Percentiles rank a stretch among this genome's conserved stretches.
Conservation (phyloP, 2,329 filamentous ascomycete genomes). For the Aureobasidium zeae region DNA sequence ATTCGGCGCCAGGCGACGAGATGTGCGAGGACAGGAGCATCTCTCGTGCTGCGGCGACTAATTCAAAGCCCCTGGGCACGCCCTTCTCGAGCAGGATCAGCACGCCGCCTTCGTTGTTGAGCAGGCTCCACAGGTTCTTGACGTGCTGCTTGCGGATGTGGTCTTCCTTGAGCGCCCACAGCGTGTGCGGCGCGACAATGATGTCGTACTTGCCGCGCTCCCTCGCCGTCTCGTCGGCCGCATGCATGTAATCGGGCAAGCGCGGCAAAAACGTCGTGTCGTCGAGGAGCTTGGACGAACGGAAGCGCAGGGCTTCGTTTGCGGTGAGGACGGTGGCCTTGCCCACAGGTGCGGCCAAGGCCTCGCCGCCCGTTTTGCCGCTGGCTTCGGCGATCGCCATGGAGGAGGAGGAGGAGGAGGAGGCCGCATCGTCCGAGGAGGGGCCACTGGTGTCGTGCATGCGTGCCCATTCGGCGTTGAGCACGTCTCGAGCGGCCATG, state of each 20-base stretch:
- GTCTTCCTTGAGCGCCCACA: slow-evolving; percentile 67
- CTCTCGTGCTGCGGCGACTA: slow-evolving; percentile 73
- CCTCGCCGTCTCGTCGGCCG: slow-evolving; percentile 39
- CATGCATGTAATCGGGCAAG: slow-evolving; percentile 75
- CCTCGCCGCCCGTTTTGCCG: slow-evolving; percentile 31
- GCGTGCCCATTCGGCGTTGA: slow-evolving; percentile 71
- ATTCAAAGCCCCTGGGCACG: slow-evolving; percentile 83
- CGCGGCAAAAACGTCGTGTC: slow-evolving; percentile 89
- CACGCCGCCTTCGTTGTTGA: slow-evolving; percentile 76
- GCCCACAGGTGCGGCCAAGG: slow-evolving; percentile 47
- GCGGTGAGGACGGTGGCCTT: slow-evolving; percentile 75
- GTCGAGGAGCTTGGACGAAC: slow-evolving; percentile 66
- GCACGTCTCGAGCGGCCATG: slow-evolving; percentile 66
- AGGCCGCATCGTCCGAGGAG: no score
- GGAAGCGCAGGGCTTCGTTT: slow-evolving; percentile 63
- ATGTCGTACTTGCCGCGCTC: slow-evolving; percentile 62
- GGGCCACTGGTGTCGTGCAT: slow-evolving; percentile 39
- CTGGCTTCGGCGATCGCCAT: slow-evolving; percentile 26
- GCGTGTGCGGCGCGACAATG: slow-evolving; percentile 76
- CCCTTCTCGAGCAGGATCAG: slow-evolving; percentile 86
- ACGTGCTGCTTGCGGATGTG: slow-evolving; percentile 69
- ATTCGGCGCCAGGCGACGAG: slow-evolving; percentile 47
- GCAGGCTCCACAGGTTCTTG: slow-evolving; percentile 80
- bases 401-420: no score
- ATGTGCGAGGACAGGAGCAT: slow-evolving; percentile 70